A percentile compares a stretch with the other conserved stretches of the same genome.
Evolutionary conservation across 257 asterid species (phyloP).

Genomic region (Solanum microdontum): DNA sequence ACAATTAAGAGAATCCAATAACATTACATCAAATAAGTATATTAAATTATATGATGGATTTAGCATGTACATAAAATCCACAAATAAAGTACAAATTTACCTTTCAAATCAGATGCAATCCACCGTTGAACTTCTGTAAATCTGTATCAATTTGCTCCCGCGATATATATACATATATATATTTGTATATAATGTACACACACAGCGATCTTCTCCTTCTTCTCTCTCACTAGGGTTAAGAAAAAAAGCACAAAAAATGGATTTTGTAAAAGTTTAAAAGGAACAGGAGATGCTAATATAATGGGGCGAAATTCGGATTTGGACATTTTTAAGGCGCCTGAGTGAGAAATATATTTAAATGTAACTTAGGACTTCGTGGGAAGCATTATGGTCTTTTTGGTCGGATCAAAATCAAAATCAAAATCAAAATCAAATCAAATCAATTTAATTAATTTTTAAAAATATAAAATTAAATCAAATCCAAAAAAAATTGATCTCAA

Average conservation of each 20-base stretch:
- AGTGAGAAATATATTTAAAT: neutral
- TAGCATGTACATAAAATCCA: neutral
- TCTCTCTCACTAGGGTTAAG: neutral
- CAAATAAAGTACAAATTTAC: neutral
- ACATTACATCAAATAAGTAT: neutral
- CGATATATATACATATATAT: neutral
- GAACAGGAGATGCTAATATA: neutral
- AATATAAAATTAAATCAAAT: no score
- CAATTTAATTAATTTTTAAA: no score
- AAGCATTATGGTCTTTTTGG: neutral
- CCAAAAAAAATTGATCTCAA: no score
- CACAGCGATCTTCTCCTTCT: neutral
- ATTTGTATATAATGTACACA: neutral
- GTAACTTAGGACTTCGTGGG: neutral
- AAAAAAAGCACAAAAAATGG: neutral
- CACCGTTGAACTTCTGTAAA: neutral
- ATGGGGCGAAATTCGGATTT: neutral
- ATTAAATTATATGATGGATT: neutral
- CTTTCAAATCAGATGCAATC: neutral
- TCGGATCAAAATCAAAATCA: no score
- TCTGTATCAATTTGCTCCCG: neutral
- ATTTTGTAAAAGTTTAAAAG: neutral
- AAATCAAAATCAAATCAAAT: no score
- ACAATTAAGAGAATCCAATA: neutral
- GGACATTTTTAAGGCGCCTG: neutral